Conservation (phyloP, 2,329 filamentous ascomycete genomes). For the Xylaria polymorpha region DNA sequence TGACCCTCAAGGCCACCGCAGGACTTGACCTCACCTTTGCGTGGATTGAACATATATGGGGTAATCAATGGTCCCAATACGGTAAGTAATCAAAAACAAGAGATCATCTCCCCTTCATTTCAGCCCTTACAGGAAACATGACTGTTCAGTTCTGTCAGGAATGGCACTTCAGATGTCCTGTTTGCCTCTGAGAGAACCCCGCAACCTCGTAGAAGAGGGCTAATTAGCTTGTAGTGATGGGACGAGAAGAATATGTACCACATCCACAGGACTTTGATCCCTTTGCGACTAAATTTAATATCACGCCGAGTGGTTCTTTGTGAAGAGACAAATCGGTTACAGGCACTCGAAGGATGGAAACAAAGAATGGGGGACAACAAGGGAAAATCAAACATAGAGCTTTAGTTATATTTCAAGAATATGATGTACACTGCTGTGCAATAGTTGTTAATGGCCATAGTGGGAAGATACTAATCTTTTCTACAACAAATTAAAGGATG, state of each 20-base stretch:
- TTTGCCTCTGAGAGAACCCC: not conserved
- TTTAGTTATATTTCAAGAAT: not conserved
- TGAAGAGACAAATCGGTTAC: not conserved
- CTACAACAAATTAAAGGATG: no score
- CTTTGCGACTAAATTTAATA: conserved; percentile 45
- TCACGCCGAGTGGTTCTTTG: conserved; percentile 39
- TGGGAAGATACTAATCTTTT: not conserved
- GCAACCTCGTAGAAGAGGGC: not conserved
- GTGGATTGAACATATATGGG: conserved; percentile 59
- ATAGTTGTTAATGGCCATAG: not conserved
- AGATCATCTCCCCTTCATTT: not conserved
- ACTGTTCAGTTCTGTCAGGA: not conserved
- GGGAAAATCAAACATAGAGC: not conserved
- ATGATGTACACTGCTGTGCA: not conserved
- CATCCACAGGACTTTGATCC: conserved; percentile 47
- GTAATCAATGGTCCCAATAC: conserved; percentile 56
- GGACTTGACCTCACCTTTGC: conserved; percentile 54
- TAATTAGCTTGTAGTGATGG: conserved; percentile 52
- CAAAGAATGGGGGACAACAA: not conserved
- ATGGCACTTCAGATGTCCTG: not conserved
- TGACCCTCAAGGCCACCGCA: conserved; percentile 42
- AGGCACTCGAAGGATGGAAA: not conserved
- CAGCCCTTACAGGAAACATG: not conserved
- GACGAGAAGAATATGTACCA: conserved; percentile 65
- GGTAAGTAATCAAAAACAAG: conserved; percentile 1